A percentile compares a stretch with the other conserved stretches of the same genome.
These are phyloP conservation scores for Cyclostephanos tholiformis DNA, from an alignment of 108 stramenopile genomes.

Conservation along the genomic window DNA sequence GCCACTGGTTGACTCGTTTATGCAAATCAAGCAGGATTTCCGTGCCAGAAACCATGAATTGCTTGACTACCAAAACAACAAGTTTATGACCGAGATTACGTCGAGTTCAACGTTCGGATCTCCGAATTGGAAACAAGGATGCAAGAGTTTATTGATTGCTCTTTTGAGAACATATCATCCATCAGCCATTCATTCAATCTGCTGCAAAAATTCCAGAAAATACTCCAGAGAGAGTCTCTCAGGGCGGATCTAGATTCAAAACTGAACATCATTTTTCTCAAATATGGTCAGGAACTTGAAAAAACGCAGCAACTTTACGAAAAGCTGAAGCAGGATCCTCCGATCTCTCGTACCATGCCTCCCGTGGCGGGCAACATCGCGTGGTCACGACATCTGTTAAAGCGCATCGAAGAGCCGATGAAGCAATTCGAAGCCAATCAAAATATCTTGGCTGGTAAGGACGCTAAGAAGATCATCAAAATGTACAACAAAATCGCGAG, in stretches of 20 bases:
- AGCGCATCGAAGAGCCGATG: slow-evolving; percentile 94
- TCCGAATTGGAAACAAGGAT: slow-evolving; percentile 73
- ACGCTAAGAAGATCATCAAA: slow-evolving; percentile 89
- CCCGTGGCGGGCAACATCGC: slow-evolving; percentile 92
- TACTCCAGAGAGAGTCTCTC: slow-evolving; percentile 87
- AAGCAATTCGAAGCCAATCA: slow-evolving; percentile 81
- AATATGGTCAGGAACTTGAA: slow-evolving; percentile 92
- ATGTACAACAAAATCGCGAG: slow-evolving; percentile 93
- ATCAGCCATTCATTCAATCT: slow-evolving; percentile 85
- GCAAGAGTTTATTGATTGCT: slow-evolving; percentile 89
- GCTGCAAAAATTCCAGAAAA: slow-evolving; percentile 82
- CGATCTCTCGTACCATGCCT: slow-evolving; percentile 85
- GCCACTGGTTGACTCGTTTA: slow-evolving; percentile 75
- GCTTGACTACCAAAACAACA: slow-evolving; percentile 89
- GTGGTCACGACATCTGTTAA: slow-evolving; percentile 86
- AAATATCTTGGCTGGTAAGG: slow-evolving; percentile 85
- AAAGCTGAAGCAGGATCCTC: slow-evolving; percentile 88
- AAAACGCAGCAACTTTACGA: slow-evolving; percentile 91
- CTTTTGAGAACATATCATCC: slow-evolving; percentile 87
- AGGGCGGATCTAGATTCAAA: slow-evolving; percentile 87
- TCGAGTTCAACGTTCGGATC: slow-evolving; percentile 90
- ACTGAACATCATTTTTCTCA: slow-evolving; percentile 90
- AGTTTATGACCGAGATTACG: slow-evolving; percentile 88
- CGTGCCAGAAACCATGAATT: slow-evolving; percentile 82
- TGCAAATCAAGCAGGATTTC: slow-evolving; percentile 77